Conservation (phyloP, 176 grass and related monocot genomes). For the Phyllostachys edulis region DNA sequence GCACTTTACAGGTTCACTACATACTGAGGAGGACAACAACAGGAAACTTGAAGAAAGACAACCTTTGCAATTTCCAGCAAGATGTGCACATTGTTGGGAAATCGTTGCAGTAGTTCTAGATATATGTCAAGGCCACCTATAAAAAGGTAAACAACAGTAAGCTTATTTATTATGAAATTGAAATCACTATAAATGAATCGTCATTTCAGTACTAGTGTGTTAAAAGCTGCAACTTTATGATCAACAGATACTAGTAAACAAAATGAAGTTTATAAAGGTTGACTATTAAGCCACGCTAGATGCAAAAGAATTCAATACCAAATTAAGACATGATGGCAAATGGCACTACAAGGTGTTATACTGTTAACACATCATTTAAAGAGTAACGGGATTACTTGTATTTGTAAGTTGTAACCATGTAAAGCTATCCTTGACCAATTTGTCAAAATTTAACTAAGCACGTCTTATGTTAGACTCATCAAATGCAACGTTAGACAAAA, state of each 20-base stretch:
- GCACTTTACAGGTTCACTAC: not conserved
- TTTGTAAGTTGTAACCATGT: not conserved
- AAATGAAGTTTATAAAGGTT: not conserved
- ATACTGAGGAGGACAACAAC: not conserved
- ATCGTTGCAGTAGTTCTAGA: conserved; percentile 80
- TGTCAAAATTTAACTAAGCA: not conserved
- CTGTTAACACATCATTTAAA: no score
- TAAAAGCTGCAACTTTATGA: conserved; percentile 14
- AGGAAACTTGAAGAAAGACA: conserved; percentile 23
- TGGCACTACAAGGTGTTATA: not conserved
- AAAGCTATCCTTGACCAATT: conserved; percentile 10
- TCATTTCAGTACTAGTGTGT: not conserved
- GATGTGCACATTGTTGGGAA: conserved; percentile 92
- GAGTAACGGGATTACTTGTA: no score
- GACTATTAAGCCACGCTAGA: not conserved
- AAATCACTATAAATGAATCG: not conserved
- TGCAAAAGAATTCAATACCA: not conserved
- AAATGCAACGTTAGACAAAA: conserved; percentile 15
- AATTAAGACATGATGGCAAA: not conserved
- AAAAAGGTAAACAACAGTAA: conserved; percentile 29
- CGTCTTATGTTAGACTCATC: not conserved
- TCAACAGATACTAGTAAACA: not conserved
- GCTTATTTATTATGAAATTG: conserved; percentile 3
- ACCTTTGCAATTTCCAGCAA: conserved; percentile 95
- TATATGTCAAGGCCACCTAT: conserved; percentile 91